Evolutionary conservation across 331 rosid species (phyloP), one percentile per base, ranked within the genome.

Genomic region (Ulmus americana): DNA sequence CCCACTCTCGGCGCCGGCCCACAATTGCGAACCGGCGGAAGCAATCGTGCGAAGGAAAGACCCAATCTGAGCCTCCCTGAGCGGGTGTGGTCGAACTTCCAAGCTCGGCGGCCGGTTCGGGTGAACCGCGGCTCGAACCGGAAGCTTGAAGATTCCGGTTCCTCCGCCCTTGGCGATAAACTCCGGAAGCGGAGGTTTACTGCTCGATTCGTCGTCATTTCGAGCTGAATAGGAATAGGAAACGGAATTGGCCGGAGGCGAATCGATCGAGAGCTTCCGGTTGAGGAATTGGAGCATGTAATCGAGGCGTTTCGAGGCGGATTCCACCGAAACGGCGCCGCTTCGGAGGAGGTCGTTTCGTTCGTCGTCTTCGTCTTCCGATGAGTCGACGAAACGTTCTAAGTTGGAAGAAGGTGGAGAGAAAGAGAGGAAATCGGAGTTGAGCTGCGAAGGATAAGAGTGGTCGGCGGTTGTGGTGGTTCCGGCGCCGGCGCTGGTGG

Each of bases 201-300:
- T 39, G 35, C 15, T 6, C 13, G 20, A 16, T 44, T n/a, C 18
- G 41, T 48, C 55, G 43, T 75, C 22, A 68, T 18, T 57, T 22
- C 8, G 64, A 46, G 65, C 15, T 55, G 54, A 6, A n/a, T 2
- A 49, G 53, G 10, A 38, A 39, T 6, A 0, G 41, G 45, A 35
- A 49, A 13, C 6, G 22, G 20, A 4, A 20, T 53, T 18, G 10
- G 16, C 50, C 50, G 18, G 49, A 28, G 35, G 35, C 20, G 55
- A 44, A 20, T 56, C 45, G 57, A 65, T 43, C 14, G 86, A 83
- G 70, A 92, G 88, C 72, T 87, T 86, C 44, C 97, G 91, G 70
- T 92, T 97, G 39, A 89, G 95, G 65, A 92, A 92, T 50, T 89
- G 97, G 22, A 89, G 97, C 97, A 92, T 87, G 67, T 77, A 79